Base-by-base conservation (phyloP, 2,329 filamentous ascomycete species). In the Xylaria sp. region DNA sequence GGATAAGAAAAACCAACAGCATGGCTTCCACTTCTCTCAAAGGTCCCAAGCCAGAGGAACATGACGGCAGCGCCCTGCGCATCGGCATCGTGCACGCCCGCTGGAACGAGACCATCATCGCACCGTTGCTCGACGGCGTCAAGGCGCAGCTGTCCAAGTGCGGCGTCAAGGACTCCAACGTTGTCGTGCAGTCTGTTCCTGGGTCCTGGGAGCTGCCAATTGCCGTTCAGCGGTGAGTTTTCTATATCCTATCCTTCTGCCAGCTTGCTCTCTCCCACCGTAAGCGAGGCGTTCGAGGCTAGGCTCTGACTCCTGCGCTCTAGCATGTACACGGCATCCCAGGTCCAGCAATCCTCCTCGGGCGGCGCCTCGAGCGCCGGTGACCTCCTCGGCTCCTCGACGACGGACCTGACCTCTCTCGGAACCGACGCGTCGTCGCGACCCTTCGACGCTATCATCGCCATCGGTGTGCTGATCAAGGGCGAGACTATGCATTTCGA, bases 401-500 rank as follows among this genome's bases (percentile, higher is more conserved):
- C 91, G 1, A 85, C 90, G 34, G 92, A 97, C 79, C 86, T 94
- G 36, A 83, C 86, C 32, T 81, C 86, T 15, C 78, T 83, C 72
- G 58, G 82, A 20, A 70, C 84, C 23, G 69, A 80, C 55, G 70
- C 81, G 2, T 73, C 81, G 2, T 25, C 78, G 66, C 82, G 84
- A 64, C 89, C 93, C 23, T 98, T 98, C 76, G 95, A 98, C 78
- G 96, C 96, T 70, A 90, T 99, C 71, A 94, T 99, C 73, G 94
- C 96, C 61, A 92, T 99, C 73, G 96, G 96, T 64, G 94, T 97
- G 65, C 88, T 99, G 69, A 97, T 99, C 83, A 99, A 99, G 85
- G 96, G 96, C 79, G 93, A 97, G 82, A 98, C 96, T 7, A 97
- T 97, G 94, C 96, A 99, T 83, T 99, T 99, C 77, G 96, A 99